phyloP scores from a whole-genome alignment of 768 basidiomycete genomes.

The Suillus subaureus region DNA sequence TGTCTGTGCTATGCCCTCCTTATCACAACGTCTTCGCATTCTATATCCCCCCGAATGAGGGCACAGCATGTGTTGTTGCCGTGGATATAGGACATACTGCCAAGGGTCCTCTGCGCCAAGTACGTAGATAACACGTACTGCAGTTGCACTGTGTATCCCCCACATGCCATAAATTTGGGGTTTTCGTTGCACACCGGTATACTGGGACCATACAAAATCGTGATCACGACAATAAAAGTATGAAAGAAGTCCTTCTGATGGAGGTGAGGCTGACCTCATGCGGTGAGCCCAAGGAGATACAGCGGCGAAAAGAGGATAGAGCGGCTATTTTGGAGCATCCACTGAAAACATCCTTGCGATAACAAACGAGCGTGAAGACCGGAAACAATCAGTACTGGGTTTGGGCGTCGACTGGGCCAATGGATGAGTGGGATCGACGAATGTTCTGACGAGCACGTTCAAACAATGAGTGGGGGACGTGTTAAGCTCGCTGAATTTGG shows the following conservation, averaged over 20 bases:
- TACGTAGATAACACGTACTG: neutral
- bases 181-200: neutral
- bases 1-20: neutral
- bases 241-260: neutral
- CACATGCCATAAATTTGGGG: neutral
- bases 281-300: neutral
- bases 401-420: neutral
- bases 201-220: neutral
- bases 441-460: neutral
- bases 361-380: neutral
- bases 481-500: neutral
- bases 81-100: neutral
- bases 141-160: neutral
- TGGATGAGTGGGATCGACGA: neutral
- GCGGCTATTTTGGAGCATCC: neutral
- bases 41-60: neutral
- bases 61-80: neutral
- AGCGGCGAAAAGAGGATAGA: neutral
- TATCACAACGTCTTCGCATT: neutral
- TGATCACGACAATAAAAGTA: neutral
- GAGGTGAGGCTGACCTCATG: conserved; percentile 2
- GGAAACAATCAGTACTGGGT: neutral
- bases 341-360: neutral
- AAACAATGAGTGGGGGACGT: neutral
- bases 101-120: neutral